Base-by-base conservation (phyloP, 176 grass and related monocot genomes). In the Lolium multiflorum region DNA sequence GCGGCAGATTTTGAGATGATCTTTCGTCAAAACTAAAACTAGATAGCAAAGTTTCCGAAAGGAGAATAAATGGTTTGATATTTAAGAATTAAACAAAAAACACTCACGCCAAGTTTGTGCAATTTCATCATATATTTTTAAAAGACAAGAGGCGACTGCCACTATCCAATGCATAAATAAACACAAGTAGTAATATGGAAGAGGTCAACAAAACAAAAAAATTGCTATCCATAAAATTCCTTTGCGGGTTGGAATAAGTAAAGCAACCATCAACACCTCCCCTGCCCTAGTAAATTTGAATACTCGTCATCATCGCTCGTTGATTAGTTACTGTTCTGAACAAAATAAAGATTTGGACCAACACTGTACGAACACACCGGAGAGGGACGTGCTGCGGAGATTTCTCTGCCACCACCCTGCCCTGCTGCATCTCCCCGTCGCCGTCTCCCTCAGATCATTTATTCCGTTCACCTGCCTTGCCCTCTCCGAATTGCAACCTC, bases 401-500 rank as follows among this genome's bases (percentile, higher is more conserved):
- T 79, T 87, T 90, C 86, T 67, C 86, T 57, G 74, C 66, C 80
- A 61, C 74, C 71, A 79, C 65, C 71, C n/a, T n/a, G 66, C 65
- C 71, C 11, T 66, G 63, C 84, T 74, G 65, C 89, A 87, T 82
- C 89, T 83, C 73, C 55, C 48, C 89, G 74, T 84, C 80, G 84
- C 75, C 15, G 81, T 91, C 84, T 46, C 84, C 82, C 64, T 84
- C 85, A 75, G 89, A 87, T 90, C 74, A 90, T 87, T 90, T 87
- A 83, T 68, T 86, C 80, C 79, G 62, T 74, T 47, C 89, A 80
- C 65, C 84, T 58, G 35, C 48, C 57, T 72, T 83, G 46, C 77
- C 89, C 47, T 57, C 6, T 14, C 62, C 56, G 48, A 67, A 83
- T 90, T 82, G 66, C 84, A 66, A 79, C 66, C 72, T 25, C 47